Conservation (phyloP, 768 basidiomycete species). For the Hericium erinaceus region DNA sequence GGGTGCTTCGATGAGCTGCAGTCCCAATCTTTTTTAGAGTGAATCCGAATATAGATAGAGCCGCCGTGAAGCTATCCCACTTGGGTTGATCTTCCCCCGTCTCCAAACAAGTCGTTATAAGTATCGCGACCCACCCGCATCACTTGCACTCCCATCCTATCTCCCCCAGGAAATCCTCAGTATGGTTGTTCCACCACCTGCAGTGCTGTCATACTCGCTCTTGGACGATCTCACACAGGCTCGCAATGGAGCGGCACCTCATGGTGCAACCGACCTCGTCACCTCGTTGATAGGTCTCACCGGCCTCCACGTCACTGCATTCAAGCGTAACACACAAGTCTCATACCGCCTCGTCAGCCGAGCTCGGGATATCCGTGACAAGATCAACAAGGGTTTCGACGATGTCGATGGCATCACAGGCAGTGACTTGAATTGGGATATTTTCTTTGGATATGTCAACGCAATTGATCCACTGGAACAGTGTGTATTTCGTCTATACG, state of each 20-base stretch:
- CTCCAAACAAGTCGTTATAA: too few relatives aligned
- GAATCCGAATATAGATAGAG: too few relatives aligned
- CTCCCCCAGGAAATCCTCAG: too few relatives aligned
- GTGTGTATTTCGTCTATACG: neutral
- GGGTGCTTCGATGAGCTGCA: too few relatives aligned
- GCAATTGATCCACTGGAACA: constrained; percentile 16
- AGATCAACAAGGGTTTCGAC: constrained; percentile 10
- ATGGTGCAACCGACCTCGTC: constrained; percentile 9
- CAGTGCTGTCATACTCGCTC: neutral
- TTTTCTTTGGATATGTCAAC: too few relatives aligned
- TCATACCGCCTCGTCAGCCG: constrained; percentile 13
- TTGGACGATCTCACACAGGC: neutral
- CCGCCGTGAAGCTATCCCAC: too few relatives aligned
- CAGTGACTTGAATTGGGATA: too few relatives aligned
- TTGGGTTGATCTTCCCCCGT: too few relatives aligned
- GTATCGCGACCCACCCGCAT: too few relatives aligned
- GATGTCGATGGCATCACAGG: constrained; percentile 1
- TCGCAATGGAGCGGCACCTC: neutral
- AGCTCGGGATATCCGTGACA: constrained; percentile 9
- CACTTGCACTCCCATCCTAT: too few relatives aligned
- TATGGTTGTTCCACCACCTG: too few relatives aligned
- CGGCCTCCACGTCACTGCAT: constrained; percentile 8
- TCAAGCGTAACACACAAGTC: constrained; percentile 13
- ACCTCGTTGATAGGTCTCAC: constrained; percentile 10
- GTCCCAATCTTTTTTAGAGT: too few relatives aligned